These are phyloP conservation scores for Alternaria infectoria DNA, from an alignment of 2,329 filamentous ascomycete genomes.

Conservation along the genomic window DNA sequence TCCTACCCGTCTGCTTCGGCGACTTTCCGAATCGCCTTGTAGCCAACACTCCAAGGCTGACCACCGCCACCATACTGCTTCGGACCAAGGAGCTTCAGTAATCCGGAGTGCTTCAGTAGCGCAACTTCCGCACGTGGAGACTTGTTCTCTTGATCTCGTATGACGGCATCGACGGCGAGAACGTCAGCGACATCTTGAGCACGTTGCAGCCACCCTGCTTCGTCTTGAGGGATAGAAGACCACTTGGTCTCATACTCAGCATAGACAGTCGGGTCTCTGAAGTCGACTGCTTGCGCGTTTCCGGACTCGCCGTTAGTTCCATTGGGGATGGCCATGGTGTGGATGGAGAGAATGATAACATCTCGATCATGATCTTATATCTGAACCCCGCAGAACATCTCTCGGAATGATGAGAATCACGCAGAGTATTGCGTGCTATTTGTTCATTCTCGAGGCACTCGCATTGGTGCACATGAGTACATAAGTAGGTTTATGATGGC, in stretches of 20 bases:
- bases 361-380: background rate
- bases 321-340: conserved; percentile 17
- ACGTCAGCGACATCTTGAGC: conserved; percentile 58
- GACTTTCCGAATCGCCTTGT: conserved; percentile 66
- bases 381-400: background rate
- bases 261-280: conserved; percentile 50
- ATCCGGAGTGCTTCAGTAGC: conserved; percentile 59
- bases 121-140: conserved; percentile 59
- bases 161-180: conserved; percentile 56
- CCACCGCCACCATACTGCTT: conserved; percentile 60
- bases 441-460: background rate
- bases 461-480: background rate
- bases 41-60: conserved; percentile 61
- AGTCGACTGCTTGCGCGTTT: conserved; percentile 18
- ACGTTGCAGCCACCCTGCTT: conserved; percentile 56
- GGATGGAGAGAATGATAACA: background rate
- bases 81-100: conserved; percentile 59
- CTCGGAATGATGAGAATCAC: background rate
- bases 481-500: background rate
- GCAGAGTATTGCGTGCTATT: conserved; percentile 9
- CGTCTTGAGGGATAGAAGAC: conserved; percentile 47
- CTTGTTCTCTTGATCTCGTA: conserved; percentile 60
- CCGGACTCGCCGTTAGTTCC: conserved; percentile 9
- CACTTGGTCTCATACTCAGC: conserved; percentile 49
- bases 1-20: conserved; percentile 66